These are phyloP conservation scores for Fusarium haematococcum DNA, from an alignment of 2,329 filamentous ascomycete species.

Conservation along the genomic window DNA sequence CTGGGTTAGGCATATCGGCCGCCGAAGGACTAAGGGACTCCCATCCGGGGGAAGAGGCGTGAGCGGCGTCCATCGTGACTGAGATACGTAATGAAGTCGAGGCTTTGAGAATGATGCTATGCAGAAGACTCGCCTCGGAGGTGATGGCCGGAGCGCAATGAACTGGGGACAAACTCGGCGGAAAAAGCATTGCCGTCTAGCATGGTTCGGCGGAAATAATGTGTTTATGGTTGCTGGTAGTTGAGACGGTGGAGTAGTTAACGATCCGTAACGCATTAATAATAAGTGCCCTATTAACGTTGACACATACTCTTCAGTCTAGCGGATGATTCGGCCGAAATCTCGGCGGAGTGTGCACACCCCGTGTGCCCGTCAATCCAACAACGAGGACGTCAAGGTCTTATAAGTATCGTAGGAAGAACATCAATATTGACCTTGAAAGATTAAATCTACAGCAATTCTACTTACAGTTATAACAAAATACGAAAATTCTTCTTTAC, in stretches of 20 bases:
- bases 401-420: background rate
- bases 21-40: too few species aligned
- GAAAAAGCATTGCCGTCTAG: background rate
- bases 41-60: background rate
- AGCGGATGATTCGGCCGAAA: background rate
- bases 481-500: background rate
- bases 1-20: too few species aligned
- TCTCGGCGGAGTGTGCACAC: background rate
- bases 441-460: background rate
- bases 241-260: background rate
- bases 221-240: background rate
- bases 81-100: background rate
- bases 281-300: background rate
- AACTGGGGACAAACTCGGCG: background rate
- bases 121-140: background rate
- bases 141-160: background rate
- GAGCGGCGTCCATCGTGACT: background rate
- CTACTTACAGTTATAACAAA: fast-evolving
- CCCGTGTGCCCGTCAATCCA: background rate
- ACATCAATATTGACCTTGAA: background rate
- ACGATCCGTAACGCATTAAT: background rate
- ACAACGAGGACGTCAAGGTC: background rate
- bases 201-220: background rate
- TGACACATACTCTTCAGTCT: background rate
- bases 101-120: background rate